A percentile compares a stretch with the other conserved stretches of the same genome.
These are phyloP conservation scores for Theobroma cacao DNA, from an alignment of 345 rosid species.

Conservation along the genomic window DNA sequence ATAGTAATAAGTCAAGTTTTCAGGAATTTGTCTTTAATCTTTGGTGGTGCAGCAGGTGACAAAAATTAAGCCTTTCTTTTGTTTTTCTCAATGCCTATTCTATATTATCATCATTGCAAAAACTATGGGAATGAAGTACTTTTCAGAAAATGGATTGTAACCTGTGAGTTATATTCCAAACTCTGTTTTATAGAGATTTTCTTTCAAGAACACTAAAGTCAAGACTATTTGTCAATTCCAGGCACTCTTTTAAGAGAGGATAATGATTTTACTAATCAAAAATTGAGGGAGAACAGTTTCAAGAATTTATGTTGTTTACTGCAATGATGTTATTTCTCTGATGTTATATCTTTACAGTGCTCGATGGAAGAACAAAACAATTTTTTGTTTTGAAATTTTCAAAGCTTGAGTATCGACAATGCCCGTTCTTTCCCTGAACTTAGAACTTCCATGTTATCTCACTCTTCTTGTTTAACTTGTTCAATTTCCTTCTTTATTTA, in stretches of 20 bases:
- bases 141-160: not conserved
- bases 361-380: not conserved
- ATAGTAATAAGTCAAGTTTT: not conserved
- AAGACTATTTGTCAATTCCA: not conserved
- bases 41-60: not conserved
- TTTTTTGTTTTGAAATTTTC: not conserved
- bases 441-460: not conserved
- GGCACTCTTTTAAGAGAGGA: not conserved
- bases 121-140: not conserved
- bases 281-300: not conserved
- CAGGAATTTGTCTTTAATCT: not conserved
- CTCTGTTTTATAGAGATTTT: not conserved
- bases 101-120: not conserved
- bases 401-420: not conserved
- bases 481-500: not conserved
- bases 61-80: not conserved
- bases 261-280: not conserved
- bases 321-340: not conserved
- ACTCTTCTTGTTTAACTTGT: not conserved
- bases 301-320: not conserved
- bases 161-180: not conserved
- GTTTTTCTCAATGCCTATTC: not conserved
- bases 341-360: no score
- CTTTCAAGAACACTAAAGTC: not conserved
- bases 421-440: not conserved